A percentile compares a stretch with the other conserved stretches of the same genome.
Evolutionary conservation across 2,329 filamentous ascomycete genomes (phyloP).

Genomic region (Fusarium sp.): DNA sequence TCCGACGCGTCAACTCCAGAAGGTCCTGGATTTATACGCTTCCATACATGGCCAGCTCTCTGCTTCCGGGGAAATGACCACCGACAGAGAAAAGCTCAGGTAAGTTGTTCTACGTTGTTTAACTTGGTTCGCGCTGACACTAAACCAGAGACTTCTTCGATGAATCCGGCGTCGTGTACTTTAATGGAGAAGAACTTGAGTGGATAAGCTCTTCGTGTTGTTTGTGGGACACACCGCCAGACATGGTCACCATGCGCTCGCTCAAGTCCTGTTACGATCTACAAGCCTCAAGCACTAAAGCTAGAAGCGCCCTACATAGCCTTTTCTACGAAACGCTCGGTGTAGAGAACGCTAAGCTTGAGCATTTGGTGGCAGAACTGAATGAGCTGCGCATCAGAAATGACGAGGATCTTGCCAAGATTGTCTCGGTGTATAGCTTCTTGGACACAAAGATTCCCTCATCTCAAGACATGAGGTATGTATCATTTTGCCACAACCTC

Average conservation of each 20-base stretch:
- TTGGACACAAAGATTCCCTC: neutral
- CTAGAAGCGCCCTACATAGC: rapidly evolving
- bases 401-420: neutral
- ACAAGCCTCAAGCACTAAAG: neutral
- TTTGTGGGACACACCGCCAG: neutral
- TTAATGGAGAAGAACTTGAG: neutral
- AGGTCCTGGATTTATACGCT: neutral
- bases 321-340: neutral
- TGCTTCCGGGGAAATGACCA: neutral
- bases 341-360: neutral
- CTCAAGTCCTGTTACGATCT: neutral
- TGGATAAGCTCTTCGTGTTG: neutral
- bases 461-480: neutral
- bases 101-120: rapidly evolving
- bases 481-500: neutral
- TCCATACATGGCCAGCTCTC: neutral
- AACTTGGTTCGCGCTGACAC: neutral
- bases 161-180: neutral
- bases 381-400: neutral
- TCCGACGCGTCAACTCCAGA: neutral
- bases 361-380: neutral
- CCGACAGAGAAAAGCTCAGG: neutral
- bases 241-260: neutral
- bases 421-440: neutral
- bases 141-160: neutral